phyloP scores from a whole-genome alignment of 805 yeast genomes.

The Dipodascopsis uninucleata region DNA sequence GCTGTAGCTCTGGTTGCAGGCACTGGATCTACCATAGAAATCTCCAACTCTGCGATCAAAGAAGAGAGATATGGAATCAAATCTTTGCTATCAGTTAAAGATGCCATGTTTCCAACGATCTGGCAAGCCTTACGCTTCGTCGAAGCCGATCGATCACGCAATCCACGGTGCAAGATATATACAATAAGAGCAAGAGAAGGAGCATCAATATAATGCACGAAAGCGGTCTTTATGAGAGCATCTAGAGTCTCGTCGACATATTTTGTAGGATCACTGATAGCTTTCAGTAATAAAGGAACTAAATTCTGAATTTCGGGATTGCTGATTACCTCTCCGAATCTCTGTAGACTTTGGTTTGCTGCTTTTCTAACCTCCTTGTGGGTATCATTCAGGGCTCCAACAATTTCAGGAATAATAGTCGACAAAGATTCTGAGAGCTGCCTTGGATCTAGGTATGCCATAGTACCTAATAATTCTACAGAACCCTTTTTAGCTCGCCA shows the following conservation, averaged over 20 bases:
- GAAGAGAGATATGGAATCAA: slow-evolving; percentile 76
- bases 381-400: slow-evolving; percentile 87
- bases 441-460: slow-evolving; percentile 96
- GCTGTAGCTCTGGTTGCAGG: slow-evolving; percentile 97
- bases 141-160: slow-evolving; percentile 89
- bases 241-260: slow-evolving; percentile 85
- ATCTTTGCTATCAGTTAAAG: slow-evolving; percentile 84
- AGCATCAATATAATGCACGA: slow-evolving; percentile 96
- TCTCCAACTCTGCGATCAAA: slow-evolving; percentile 76
- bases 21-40: slow-evolving; percentile 97
- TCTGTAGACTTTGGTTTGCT: slow-evolving; percentile 80
- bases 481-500: slow-evolving; percentile 98
- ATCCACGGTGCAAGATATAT: slow-evolving; percentile 92
- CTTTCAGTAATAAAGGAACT: slow-evolving; percentile 81
- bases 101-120: slow-evolving; percentile 98
- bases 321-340: slow-evolving; percentile 94
- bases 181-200: slow-evolving; percentile 87
- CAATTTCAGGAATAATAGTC: slow-evolving; percentile 91
- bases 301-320: slow-evolving; percentile 94
- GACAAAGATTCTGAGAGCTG: slow-evolving; percentile 88
- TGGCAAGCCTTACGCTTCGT: slow-evolving; percentile 93
- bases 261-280: slow-evolving; percentile 93
- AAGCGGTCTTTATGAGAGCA: slow-evolving; percentile 80
- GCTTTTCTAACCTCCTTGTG: slow-evolving; percentile 97
- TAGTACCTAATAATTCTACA: slow-evolving; percentile 90